phyloP scores from a whole-genome alignment of 1,284 basidiomycete species.

The Cutaneotrichosporon cutaneum region DNA sequence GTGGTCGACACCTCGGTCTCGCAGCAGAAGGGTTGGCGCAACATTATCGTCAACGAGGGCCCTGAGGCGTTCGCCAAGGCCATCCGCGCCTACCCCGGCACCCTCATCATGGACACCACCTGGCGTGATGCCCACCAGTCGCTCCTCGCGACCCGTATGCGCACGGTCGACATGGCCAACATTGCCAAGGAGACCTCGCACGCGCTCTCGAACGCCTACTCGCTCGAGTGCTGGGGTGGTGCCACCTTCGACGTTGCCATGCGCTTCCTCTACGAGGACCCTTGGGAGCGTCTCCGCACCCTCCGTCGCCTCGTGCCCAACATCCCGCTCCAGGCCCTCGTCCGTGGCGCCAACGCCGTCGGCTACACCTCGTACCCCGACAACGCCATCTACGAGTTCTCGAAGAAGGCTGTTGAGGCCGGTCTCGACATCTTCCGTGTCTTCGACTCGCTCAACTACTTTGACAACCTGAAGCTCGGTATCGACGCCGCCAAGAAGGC shows the following conservation, averaged over 20 bases:
- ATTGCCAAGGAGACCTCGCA: conserved; percentile 97
- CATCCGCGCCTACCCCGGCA: conserved; percentile 92
- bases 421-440: conserved; percentile 99
- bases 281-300: conserved; percentile 95
- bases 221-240: conserved; percentile 98
- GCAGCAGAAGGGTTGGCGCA: conserved; percentile 91
- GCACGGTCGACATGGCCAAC: conserved; percentile 97
- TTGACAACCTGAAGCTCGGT: conserved; percentile 93
- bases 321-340: conserved; percentile 96
- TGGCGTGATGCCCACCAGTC: conserved; percentile 99
- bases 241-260: conserved; percentile 99
- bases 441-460: conserved; percentile 98
- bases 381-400: conserved; percentile 99
- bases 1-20: conserved; percentile 78
- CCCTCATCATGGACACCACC: conserved; percentile 95
- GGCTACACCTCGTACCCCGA: conserved; percentile 99
- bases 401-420: conserved; percentile 95
- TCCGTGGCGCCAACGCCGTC: conserved; percentile 98
- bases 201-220: conserved; percentile 93
- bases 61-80: conserved; percentile 99
- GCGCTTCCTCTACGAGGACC: conserved; percentile 99
- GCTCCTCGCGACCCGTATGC: conserved; percentile 90
- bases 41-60: conserved; percentile 97
- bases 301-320: conserved; percentile 96
- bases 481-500: conserved; percentile 99